Percentiles rank a stretch among this genome's conserved stretches.
Conservation (phyloP, 768 basidiomycete species). For the Hypholoma sublateritium region DNA sequence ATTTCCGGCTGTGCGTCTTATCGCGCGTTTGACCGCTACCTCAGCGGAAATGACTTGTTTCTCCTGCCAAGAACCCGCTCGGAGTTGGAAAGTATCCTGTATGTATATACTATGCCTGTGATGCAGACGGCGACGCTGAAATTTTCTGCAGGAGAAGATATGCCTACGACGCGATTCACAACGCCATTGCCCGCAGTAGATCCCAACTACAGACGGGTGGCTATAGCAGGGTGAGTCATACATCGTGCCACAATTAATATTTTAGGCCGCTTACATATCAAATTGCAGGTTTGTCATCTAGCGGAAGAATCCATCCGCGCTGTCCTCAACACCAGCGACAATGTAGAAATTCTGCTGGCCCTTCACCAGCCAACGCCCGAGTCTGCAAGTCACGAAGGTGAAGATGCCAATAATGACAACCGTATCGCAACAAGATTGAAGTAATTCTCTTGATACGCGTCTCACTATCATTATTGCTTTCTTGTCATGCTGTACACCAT, state of each 20-base stretch:
- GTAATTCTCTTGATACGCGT: slow-evolving; percentile 9
- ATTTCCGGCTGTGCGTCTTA: slow-evolving; percentile 82
- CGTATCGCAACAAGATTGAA: slow-evolving; percentile 38
- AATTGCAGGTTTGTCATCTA: slow-evolving; percentile 60
- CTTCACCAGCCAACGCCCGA: slow-evolving; percentile 47
- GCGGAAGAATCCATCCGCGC: slow-evolving; percentile 70
- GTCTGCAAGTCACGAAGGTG: slow-evolving; percentile 29
- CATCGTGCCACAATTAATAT: slow-evolving; percentile 2
- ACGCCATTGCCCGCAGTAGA: slow-evolving; percentile 70
- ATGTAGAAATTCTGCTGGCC: slow-evolving; percentile 60
- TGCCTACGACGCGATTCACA: slow-evolving; percentile 79
- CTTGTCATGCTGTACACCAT: slow-evolving; percentile 15
- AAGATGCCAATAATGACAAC: slow-evolving; percentile 29
- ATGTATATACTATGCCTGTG: slow-evolving; percentile 22
- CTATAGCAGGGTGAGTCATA: slow-evolving; percentile 42
- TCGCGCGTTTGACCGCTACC: slow-evolving; percentile 73
- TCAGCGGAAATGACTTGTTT: slow-evolving; percentile 69
- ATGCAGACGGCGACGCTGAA: slow-evolving; percentile 8
- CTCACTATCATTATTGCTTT: slow-evolving; percentile 17
- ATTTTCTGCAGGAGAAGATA: slow-evolving; percentile 59
- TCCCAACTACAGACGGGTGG: slow-evolving; percentile 58
- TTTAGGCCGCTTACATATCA: slow-evolving; percentile 6
- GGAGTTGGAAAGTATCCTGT: slow-evolving; percentile 77
- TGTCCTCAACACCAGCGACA: slow-evolving; percentile 70
- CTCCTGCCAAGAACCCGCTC: slow-evolving; percentile 61